These are phyloP conservation scores for Akanthomyces lecanii DNA, from an alignment of 2,329 filamentous ascomycete species.

Conservation along the genomic window DNA sequence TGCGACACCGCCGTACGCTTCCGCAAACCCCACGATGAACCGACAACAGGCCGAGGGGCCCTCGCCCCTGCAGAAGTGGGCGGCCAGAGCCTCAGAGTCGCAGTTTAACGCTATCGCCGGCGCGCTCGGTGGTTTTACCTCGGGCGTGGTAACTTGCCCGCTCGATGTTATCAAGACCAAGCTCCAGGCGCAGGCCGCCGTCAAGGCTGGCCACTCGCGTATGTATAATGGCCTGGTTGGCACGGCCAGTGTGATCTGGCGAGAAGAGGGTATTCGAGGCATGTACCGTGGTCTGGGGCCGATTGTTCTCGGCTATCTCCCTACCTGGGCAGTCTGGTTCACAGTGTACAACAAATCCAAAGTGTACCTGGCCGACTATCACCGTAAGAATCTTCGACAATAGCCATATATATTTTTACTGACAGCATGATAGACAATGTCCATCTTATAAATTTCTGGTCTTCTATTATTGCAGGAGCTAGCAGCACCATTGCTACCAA, in stretches of 20 bases:
- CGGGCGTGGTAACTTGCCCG: constrained; percentile 90
- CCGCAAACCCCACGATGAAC: constrained; percentile 11
- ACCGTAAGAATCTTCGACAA: constrained; percentile 44
- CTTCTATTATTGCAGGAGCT: constrained; percentile 83
- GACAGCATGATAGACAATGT: constrained; percentile 56
- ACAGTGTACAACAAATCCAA: constrained; percentile 93
- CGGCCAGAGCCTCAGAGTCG: constrained; percentile 51
- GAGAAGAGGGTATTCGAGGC: constrained; percentile 80
- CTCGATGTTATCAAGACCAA: constrained; percentile 99
- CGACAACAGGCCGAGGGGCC: constrained; percentile 25
- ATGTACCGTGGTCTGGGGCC: constrained; percentile 92
- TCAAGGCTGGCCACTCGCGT: constrained; percentile 47
- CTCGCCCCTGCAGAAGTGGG: constrained; percentile 53
- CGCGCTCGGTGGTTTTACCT: constrained; percentile 84
- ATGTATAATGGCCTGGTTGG: constrained; percentile 85
- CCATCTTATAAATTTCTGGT: constrained; percentile 78
- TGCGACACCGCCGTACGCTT: constrained; percentile 34
- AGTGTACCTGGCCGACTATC: constrained; percentile 62
- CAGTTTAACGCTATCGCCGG: constrained; percentile 82
- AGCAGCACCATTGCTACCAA: constrained; percentile 94
- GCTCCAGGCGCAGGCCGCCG: constrained; percentile 77
- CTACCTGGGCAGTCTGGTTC: constrained; percentile 98
- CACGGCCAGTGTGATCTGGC: constrained; percentile 80
- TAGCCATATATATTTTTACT: constrained; percentile 1
- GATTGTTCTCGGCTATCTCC: constrained; percentile 91